These are phyloP conservation scores for Zasmidium angulare DNA, from an alignment of 2,329 filamentous ascomycete species.

Conservation along the genomic window DNA sequence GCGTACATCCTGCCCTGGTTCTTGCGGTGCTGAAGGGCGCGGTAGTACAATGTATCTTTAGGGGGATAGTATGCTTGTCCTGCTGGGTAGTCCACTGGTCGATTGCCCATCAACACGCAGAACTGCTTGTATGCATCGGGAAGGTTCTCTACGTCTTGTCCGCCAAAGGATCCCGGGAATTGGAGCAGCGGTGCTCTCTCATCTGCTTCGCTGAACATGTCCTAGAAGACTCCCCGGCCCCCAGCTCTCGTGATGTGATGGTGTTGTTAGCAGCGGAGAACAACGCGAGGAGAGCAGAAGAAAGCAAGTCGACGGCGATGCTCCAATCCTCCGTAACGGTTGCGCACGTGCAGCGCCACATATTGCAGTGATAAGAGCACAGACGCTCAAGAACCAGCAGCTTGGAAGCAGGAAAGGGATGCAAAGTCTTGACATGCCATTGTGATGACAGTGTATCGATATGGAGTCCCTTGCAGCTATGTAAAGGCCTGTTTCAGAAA, in stretches of 20 bases:
- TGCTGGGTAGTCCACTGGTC: conserved; percentile 32
- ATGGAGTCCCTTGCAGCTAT: too few relatives aligned
- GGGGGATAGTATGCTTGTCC: conserved; percentile 25
- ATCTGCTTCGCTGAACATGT: conserved; percentile 21
- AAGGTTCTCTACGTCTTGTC: conserved; percentile 4
- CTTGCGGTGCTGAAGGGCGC: conserved; percentile 34
- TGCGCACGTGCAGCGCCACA: conserved; percentile 8
- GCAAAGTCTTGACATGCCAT: too few relatives aligned
- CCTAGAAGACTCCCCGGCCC: too few relatives aligned
- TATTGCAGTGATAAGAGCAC: not conserved
- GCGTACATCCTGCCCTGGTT: conserved; percentile 37
- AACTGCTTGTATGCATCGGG: conserved; percentile 36
- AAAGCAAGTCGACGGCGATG: not conserved
- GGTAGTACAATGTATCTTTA: conserved; percentile 38
- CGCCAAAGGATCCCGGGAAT: conserved; percentile 23
- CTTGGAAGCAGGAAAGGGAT: too few relatives aligned
- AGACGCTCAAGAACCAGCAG: not conserved
- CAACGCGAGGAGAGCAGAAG: not conserved
- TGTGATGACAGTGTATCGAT: too few relatives aligned
- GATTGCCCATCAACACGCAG: conserved; percentile 39
- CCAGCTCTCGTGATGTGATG: too few relatives aligned
- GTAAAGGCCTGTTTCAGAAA: too few relatives aligned
- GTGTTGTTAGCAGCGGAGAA: not conserved
- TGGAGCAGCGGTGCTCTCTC: conserved; percentile 31
- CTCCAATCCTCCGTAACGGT: not conserved